Percentiles rank a stretch among this genome's conserved stretches.
These are phyloP conservation scores for Diplosphaera chodatii DNA, from an alignment of 139 green algal genomes.

Conservation along the genomic window DNA sequence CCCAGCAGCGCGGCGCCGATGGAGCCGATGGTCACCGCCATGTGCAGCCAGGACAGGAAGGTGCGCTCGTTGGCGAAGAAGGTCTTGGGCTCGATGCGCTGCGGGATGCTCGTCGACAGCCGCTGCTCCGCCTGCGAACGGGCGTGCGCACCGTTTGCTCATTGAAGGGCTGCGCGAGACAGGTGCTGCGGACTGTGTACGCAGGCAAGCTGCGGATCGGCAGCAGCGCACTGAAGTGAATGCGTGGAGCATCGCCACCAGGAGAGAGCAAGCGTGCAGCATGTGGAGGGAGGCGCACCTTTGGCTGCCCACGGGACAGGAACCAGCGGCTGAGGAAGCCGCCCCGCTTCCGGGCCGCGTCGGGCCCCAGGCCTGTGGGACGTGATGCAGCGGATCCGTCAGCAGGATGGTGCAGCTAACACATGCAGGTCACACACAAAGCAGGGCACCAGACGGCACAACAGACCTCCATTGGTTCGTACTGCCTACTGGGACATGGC, in stretches of 20 bases:
- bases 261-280: no score
- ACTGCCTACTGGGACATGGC: no score
- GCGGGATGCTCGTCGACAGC: constrained; percentile 32
- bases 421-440: no score
- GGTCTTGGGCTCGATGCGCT: constrained; percentile 91
- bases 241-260: neutral
- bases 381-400: neutral
- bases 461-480: no score
- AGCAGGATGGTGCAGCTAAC: no score
- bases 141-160: no score
- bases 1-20: constrained; percentile 70
- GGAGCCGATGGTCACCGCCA: constrained; percentile 83
- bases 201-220: no score
- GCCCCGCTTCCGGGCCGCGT: constrained; percentile 6
- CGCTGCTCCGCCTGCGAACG: neutral
- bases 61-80: constrained; percentile 97
- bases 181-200: no score
- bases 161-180: no score
- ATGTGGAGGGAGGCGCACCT: neutral
- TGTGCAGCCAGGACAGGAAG: constrained; percentile 93
- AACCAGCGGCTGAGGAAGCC: constrained; percentile 20
- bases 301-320: constrained; percentile 9
- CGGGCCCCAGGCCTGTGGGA: constrained; percentile 6
- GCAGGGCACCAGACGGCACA: no score
- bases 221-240: no score